These are phyloP conservation scores for Boletus rufocinnamomeus DNA, from an alignment of 768 basidiomycete genomes.

Conservation along the genomic window DNA sequence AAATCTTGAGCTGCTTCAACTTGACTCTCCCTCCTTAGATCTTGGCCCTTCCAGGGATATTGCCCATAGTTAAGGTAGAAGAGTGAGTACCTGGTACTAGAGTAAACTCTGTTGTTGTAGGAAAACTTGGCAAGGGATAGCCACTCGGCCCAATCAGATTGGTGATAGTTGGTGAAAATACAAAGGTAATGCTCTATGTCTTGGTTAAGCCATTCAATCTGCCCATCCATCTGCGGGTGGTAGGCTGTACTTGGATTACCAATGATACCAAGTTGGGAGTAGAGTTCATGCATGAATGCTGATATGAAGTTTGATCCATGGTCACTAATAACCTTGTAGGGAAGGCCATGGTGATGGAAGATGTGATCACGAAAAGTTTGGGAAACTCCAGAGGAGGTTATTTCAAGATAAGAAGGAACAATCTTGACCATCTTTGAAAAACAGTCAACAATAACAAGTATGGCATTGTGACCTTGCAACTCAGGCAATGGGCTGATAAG, in stretches of 20 bases:
- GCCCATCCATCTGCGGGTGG: constrained; percentile 46
- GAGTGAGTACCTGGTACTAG: constrained; percentile 32
- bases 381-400: too few species aligned
- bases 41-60: constrained; percentile 16
- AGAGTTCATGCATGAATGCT: constrained; percentile 35
- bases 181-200: constrained; percentile 42
- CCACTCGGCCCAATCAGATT: constrained; percentile 38
- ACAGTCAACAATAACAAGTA: too few species aligned
- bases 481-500: too few species aligned
- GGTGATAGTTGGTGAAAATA: constrained; percentile 33
- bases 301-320: not conserved
- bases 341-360: constrained; percentile 32
- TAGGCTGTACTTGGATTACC: constrained; percentile 41
- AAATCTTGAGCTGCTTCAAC: constrained; percentile 17
- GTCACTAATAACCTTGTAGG: constrained; percentile 30
- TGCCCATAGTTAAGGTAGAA: constrained; percentile 13
- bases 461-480: too few species aligned
- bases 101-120: constrained; percentile 36
- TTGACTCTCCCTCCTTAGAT: not conserved
- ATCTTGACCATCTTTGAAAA: too few species aligned
- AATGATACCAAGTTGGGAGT: constrained; percentile 34
- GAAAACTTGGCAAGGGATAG: constrained; percentile 36
- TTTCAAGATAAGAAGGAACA: too few species aligned
- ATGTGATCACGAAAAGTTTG: too few species aligned
- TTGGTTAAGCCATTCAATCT: constrained; percentile 44